Evolutionary conservation across 495 filamentous ascomycete genomes (phyloP).

Genomic region (Aspergillus coremiiformis): DNA sequence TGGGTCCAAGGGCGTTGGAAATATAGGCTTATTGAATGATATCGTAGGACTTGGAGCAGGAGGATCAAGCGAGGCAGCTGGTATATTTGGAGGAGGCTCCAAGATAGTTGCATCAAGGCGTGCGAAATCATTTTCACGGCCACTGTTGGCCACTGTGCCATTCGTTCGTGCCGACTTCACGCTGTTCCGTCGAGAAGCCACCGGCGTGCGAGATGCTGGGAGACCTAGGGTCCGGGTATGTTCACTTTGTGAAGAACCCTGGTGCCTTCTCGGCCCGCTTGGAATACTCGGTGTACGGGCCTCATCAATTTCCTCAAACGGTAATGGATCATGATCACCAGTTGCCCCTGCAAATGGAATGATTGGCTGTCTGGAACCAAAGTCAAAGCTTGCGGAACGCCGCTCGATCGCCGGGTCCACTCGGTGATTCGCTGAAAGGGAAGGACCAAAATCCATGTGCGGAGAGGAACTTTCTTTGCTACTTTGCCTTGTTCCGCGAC

Average conservation of each 20-base stretch:
- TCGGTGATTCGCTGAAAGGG: slow-evolving; percentile 36
- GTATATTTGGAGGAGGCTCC: slow-evolving; percentile 24
- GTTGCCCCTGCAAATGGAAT: slow-evolving; percentile 21
- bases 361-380: slow-evolving; percentile 38
- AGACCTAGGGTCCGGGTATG: slow-evolving; percentile 35
- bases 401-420: slow-evolving; percentile 50
- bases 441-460: slow-evolving; percentile 55
- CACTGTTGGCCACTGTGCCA: slow-evolving; percentile 29
- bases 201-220: slow-evolving; percentile 39
- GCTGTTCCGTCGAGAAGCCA: slow-evolving; percentile 50
- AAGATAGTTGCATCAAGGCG: slow-evolving; percentile 23
- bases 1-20: slow-evolving; percentile 28
- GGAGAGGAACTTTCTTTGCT: slow-evolving; percentile 70
- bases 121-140: slow-evolving; percentile 24
- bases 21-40: slow-evolving; percentile 42
- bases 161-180: slow-evolving; percentile 54
- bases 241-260: slow-evolving; percentile 16
- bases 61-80: slow-evolving; percentile 29
- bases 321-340: slow-evolving; percentile 19
- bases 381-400: slow-evolving; percentile 75
- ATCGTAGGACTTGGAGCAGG: slow-evolving; percentile 48
- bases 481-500: slow-evolving; percentile 44
- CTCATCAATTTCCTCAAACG: slow-evolving; percentile 62
- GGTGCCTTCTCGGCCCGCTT: slow-evolving; percentile 57
- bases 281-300: slow-evolving; percentile 86